Evolutionary conservation across 1,284 basidiomycete species (phyloP), one percentile per base, ranked within the genome.

Genomic region (Neotropicomus parvogracilis): DNA sequence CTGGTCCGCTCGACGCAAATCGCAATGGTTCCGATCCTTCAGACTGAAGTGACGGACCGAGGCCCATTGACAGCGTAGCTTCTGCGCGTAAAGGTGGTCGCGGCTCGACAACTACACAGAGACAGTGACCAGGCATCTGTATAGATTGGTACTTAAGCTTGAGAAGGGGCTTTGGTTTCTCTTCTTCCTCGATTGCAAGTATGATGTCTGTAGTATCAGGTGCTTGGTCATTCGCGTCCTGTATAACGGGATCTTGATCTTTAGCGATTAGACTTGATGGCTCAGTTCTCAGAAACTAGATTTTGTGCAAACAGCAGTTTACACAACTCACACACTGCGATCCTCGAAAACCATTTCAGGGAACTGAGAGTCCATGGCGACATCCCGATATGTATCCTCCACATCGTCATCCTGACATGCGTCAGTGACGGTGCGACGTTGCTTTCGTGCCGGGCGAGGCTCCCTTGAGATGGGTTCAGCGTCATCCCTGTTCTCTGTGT

Each of bases 81-180:
- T 59, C 60, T 4, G 68, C 57, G 28, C 72, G 74, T 38, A 81
- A 60, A 14, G 76, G 68, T 5, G 85, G 83, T 74, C 82, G 88
- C 14, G 87, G 88, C 61, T 90, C 87, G 16, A 88, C 80, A 21
- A 90, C 82, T 21, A 90, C 75, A 58, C 85, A 89, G 19, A 90
- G 73, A 62, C 83, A 88, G 43, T 78, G 77, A 0, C 80, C 82
- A 48, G 77, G 76, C 47, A 88, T 81, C 44, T 67, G 73, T 63
- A 88, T 88, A 12, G 82, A 81, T 55, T 78, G 75, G 54, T 85
- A 89, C 48, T 67, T 74, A 19, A 90, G 74, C 46, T 78, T 75
- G 37, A 90, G 69, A 19, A 75, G 58, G 2, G 83, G 83, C 59
- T 90, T 90, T 10, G 81, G 83, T 55, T 88, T 88, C 57, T 85